A percentile compares a stretch with the other conserved stretches of the same genome.
These are phyloP conservation scores for Xylaria grammica DNA, from an alignment of 495 filamentous ascomycete genomes.

Conservation along the genomic window DNA sequence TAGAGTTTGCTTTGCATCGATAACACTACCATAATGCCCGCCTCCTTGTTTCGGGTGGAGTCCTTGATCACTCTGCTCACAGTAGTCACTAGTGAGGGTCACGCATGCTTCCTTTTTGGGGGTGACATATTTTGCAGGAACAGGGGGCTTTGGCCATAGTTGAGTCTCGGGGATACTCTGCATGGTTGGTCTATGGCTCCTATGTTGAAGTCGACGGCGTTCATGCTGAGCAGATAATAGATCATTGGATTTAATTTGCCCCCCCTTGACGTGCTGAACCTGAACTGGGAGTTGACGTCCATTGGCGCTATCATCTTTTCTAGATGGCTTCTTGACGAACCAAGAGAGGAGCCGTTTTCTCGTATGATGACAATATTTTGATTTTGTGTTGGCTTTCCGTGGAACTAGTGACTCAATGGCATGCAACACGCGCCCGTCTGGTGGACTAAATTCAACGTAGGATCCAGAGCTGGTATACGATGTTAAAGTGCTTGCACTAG, in stretches of 20 bases:
- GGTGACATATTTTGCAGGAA: conserved; percentile 12
- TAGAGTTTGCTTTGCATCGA: conserved; percentile 17
- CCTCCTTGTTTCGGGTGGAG: conserved; percentile 5
- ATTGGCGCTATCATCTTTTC: not conserved
- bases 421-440: conserved; percentile 10
- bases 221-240: conserved; percentile 1
- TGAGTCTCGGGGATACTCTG: conserved; percentile 20
- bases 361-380: conserved; percentile 18
- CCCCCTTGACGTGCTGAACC: conserved; percentile 8
- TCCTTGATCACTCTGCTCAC: conserved; percentile 17
- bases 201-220: conserved; percentile 10
- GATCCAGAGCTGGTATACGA: conserved; percentile 30
- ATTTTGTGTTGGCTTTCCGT: conserved; percentile 19
- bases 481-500: conserved; percentile 4
- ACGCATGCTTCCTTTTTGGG: conserved; percentile 18
- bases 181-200: conserved; percentile 16
- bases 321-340: conserved; percentile 31
- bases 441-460: conserved; percentile 38
- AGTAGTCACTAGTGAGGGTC: not conserved
- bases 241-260: conserved; percentile 18
- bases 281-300: conserved; percentile 6
- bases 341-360: conserved; percentile 32
- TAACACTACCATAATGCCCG: not conserved
- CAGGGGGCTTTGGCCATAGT: conserved; percentile 9
- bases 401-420: conserved; percentile 22